These are phyloP conservation scores for Podospora australis DNA, from an alignment of 495 filamentous ascomycete genomes.

Conservation along the genomic window DNA sequence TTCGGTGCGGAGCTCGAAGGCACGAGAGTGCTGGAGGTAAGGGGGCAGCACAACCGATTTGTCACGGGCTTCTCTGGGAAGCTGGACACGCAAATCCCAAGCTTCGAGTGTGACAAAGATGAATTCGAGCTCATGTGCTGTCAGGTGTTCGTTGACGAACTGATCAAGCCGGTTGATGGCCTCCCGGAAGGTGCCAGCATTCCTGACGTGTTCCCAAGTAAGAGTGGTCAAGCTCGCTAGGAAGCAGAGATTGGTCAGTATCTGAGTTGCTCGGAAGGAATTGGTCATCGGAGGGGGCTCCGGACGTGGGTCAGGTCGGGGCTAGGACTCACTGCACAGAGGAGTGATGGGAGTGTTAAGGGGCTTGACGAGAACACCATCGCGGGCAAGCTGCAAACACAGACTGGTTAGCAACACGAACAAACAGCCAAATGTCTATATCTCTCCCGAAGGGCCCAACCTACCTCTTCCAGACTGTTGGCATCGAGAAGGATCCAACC, in stretches of 20 bases:
- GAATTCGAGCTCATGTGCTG: conserved; percentile 82
- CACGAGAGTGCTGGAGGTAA: conserved; percentile 93
- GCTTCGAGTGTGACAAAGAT: conserved; percentile 97
- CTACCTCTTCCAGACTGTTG: conserved; percentile 85
- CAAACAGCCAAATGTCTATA: conserved; percentile 8
- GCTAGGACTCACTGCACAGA: conserved; percentile 79
- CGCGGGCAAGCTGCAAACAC: conserved; percentile 72
- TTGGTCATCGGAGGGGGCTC: conserved; percentile 10
- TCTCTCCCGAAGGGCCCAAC: conserved; percentile 9
- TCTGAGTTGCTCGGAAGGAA: conserved; percentile 3
- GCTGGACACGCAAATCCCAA: conserved; percentile 96
- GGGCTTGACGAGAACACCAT: conserved; percentile 94
- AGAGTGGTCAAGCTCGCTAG: conserved; percentile 92
- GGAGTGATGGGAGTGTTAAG: conserved; percentile 98
- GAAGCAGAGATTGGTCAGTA: conserved; percentile 21
- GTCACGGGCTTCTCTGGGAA: conserved; percentile 93
- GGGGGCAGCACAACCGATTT: conserved; percentile 95
- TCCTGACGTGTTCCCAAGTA: conserved; percentile 97
- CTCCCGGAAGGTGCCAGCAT: conserved; percentile 92
- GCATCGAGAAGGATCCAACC: conserved; percentile 95
- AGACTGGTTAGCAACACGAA: conserved; percentile 10
- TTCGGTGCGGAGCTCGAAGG: conserved; percentile 93
- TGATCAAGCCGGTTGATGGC: conserved; percentile 90
- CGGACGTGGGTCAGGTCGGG: too few relatives aligned
- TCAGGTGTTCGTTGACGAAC: conserved; percentile 83